phyloP scores from a whole-genome alignment of 169 alveolate genomes.

The Cryptosporidium ryanae region DNA sequence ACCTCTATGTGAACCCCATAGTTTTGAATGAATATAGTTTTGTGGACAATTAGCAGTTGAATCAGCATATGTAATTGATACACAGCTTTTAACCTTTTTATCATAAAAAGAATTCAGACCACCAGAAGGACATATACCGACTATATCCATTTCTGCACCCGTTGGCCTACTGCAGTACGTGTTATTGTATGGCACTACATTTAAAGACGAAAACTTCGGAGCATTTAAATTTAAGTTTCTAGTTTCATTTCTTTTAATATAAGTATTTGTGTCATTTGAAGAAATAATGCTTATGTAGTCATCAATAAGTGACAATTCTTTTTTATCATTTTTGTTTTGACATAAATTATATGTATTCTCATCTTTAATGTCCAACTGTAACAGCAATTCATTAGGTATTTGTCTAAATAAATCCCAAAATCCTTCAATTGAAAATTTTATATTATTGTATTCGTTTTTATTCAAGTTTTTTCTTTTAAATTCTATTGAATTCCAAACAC shows the following conservation, averaged over 20 bases:
- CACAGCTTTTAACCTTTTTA: conserved; percentile 19
- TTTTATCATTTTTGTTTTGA: conserved; percentile 6
- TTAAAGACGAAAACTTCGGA: conserved; percentile 1
- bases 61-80: conserved; percentile 51
- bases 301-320: conserved; percentile 10
- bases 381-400: conserved; percentile 6
- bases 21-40: conserved; percentile 35
- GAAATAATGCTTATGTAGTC: conserved; percentile 2
- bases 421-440: conserved; percentile 57
- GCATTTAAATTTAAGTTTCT: not conserved
- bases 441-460: not conserved
- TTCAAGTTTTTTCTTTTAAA: not conserved
- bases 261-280: not conserved
- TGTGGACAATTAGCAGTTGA: conserved; percentile 35
- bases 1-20: conserved; percentile 67
- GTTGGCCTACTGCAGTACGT: conserved; percentile 71
- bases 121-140: conserved; percentile 53
- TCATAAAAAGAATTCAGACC: conserved; percentile 47
- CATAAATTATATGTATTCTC: conserved; percentile 42
- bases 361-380: conserved; percentile 2
- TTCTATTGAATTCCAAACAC: conserved; percentile 1
- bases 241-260: not conserved
- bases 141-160: conserved; percentile 39
- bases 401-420: conserved; percentile 51
- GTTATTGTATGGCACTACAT: conserved; percentile 36